Conservation (phyloP, 768 basidiomycete genomes). For the Rhizopogon salebrosus region DNA sequence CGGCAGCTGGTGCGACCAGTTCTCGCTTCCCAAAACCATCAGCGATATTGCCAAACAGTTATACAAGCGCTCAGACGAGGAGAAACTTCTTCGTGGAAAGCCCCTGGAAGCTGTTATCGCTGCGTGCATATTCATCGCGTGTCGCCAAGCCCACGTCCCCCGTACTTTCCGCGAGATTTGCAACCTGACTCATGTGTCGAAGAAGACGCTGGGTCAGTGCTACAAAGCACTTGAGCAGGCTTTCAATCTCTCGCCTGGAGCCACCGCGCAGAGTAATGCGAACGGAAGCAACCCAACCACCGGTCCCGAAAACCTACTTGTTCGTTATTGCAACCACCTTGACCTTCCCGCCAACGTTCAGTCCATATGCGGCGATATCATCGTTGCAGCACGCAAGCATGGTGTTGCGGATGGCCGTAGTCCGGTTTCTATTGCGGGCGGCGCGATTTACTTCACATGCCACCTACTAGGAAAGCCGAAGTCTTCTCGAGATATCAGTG, state of each 20-base stretch:
- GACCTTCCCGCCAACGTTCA: constrained; percentile 81
- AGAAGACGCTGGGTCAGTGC: constrained; percentile 92
- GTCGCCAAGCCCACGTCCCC: constrained; percentile 91
- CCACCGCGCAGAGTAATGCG: constrained; percentile 46
- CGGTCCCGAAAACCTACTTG: constrained; percentile 81
- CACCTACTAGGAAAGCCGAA: constrained; percentile 72
- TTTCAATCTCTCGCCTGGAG: constrained; percentile 83
- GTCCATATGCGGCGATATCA: constrained; percentile 78
- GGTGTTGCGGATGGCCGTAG: constrained; percentile 92
- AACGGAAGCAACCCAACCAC: constrained; percentile 37
- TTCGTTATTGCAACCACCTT: constrained; percentile 93
- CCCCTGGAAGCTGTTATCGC: constrained; percentile 91
- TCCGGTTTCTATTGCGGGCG: constrained; percentile 98
- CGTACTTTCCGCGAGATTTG: constrained; percentile 96
- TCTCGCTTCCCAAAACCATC: constrained; percentile 89
- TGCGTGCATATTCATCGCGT: constrained; percentile 97
- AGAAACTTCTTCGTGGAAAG: constrained; percentile 88
- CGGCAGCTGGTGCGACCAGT: constrained; percentile 90
- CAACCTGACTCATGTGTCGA: constrained; percentile 88
- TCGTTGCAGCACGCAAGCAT: constrained; percentile 70
- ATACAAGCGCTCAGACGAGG: constrained; percentile 96
- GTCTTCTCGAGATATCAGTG: constrained; percentile 79
- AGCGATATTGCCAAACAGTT: constrained; percentile 95
- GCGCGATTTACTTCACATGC: constrained; percentile 91
- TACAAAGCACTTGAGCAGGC: constrained; percentile 86